A percentile compares a stretch with the other conserved stretches of the same genome.
Conservation (phyloP, 768 basidiomycete genomes). For the Suillus paluster region DNA sequence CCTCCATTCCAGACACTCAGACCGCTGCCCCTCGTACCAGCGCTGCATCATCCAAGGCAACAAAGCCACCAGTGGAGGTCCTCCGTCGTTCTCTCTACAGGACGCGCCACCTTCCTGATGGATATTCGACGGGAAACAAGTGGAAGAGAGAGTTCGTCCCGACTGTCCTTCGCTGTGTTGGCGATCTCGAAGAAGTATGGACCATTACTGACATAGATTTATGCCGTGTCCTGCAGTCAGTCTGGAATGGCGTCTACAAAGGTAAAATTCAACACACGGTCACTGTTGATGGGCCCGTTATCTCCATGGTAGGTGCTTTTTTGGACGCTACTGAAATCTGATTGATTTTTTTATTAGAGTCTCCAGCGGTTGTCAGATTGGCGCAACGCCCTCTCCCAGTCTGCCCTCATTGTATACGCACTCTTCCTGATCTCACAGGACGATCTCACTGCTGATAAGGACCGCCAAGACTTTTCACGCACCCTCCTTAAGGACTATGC, state of each 20-base stretch:
- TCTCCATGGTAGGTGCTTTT: neutral
- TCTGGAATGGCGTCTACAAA: constrained; percentile 11
- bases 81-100: neutral
- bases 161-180: neutral
- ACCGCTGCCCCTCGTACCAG: too few species aligned
- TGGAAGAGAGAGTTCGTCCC: neutral
- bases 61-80: neutral
- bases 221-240: constrained; percentile 10
- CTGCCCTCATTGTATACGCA: neutral
- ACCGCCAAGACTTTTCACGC: neutral
- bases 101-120: neutral
- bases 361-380: neutral
- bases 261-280: constrained; percentile 11
- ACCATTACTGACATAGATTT: constrained; percentile 7
- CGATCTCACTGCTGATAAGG: neutral
- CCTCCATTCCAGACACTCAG: neutral
- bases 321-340: neutral
- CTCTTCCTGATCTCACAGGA: neutral
- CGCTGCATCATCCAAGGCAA: too few species aligned
- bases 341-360: neutral
- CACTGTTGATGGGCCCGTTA: neutral
- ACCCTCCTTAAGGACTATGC: too few species aligned
- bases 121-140: neutral
- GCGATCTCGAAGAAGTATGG: neutral
- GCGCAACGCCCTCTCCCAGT: neutral